These are phyloP conservation scores for Beauveria sp. DNA, from an alignment of 2,329 filamentous ascomycete species.

Conservation along the genomic window DNA sequence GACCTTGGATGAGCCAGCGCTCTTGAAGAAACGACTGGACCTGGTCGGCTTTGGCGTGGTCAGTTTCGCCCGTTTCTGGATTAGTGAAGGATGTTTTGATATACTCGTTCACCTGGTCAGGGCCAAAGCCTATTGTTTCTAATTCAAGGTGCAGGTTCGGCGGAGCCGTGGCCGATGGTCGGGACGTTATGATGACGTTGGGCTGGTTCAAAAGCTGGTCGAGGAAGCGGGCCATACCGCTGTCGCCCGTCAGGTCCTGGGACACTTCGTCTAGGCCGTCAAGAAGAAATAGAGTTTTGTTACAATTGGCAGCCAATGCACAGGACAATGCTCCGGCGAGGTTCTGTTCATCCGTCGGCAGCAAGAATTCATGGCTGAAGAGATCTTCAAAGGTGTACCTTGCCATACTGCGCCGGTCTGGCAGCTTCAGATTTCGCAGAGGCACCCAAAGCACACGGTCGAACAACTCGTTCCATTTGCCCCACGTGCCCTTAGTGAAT, in stretches of 20 bases:
- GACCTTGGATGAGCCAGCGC: slow-evolving; percentile 24
- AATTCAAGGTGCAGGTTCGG: background rate
- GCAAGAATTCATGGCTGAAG: slow-evolving; percentile 14
- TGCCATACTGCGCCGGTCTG: too few relatives aligned
- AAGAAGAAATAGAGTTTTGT: too few relatives aligned
- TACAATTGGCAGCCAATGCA: too few relatives aligned
- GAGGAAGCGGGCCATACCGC: too few relatives aligned
- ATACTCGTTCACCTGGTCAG: background rate
- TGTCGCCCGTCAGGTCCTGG: too few relatives aligned
- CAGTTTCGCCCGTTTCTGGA: background rate
- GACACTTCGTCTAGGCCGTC: too few relatives aligned
- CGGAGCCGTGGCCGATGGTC: background rate
- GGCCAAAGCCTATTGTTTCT: background rate
- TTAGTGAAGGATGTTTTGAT: background rate
- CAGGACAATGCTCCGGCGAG: too few relatives aligned
- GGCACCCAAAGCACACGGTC: slow-evolving; percentile 31
- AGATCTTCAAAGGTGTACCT: slow-evolving; percentile 20
- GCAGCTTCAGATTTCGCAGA: slow-evolving; percentile 26
- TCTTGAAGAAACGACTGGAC: slow-evolving; percentile 23
- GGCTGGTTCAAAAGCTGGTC: too few relatives aligned
- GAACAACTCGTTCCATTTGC: slow-evolving; percentile 15
- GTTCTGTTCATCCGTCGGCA: too few relatives aligned
- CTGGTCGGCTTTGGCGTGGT: slow-evolving; percentile 14
- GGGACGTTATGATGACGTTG: background rate
- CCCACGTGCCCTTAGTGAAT: slow-evolving; percentile 18